These are phyloP conservation scores for Erodium moschatum DNA, from an alignment of 441 rosid genomes.

Conservation along the genomic window DNA sequence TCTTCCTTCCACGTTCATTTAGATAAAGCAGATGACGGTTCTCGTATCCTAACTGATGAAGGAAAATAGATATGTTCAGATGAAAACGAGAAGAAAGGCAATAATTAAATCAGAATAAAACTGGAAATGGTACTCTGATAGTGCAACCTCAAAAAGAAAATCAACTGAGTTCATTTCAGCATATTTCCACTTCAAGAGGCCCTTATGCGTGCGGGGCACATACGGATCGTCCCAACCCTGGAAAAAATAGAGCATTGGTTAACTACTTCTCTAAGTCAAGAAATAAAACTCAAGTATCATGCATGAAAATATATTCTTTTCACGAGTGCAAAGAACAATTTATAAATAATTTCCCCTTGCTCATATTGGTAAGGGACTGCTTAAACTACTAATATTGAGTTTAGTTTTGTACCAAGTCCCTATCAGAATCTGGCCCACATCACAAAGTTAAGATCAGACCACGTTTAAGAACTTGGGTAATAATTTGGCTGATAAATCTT, in stretches of 20 bases:
- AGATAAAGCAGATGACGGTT: constrained; percentile 56
- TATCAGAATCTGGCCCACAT: no score
- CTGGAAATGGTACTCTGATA: constrained; percentile 11
- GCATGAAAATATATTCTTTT: no score
- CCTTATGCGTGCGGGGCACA: constrained; percentile 90
- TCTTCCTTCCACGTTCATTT: constrained; percentile 75
- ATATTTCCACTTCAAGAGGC: constrained; percentile 97
- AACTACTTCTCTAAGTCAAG: not conserved
- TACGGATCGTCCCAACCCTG: constrained; percentile 99
- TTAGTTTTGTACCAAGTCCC: not conserved
- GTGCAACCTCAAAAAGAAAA: constrained; percentile 67
- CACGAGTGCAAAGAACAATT: not conserved
- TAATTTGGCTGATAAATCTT: not conserved
- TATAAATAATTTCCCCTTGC: no score
- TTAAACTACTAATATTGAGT: not conserved
- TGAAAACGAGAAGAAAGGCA: not conserved
- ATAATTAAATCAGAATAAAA: not conserved
- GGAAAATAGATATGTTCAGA: constrained; percentile 15
- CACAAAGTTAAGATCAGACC: no score
- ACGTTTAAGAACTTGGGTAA: not conserved
- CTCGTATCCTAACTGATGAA: constrained; percentile 45
- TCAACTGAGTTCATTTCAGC: constrained; percentile 91
- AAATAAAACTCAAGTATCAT: not conserved
- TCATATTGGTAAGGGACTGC: not conserved
- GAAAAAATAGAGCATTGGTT: constrained; percentile 15